A percentile compares a stretch with the other conserved stretches of the same genome.
These are phyloP conservation scores for Sindora glabra DNA, from an alignment of 306 rosid species.

Conservation along the genomic window DNA sequence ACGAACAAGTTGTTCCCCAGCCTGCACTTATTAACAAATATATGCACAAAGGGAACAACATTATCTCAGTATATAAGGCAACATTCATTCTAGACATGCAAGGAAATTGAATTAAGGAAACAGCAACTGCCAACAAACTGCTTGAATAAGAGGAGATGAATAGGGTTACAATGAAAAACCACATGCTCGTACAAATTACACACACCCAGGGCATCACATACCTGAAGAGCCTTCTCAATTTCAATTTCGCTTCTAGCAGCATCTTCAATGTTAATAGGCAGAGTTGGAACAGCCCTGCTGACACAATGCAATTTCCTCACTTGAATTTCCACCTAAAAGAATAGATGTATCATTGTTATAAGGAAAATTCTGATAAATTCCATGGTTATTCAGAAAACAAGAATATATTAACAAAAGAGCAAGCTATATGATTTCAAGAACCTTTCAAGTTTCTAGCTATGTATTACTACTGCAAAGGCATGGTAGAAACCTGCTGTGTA, in stretches of 20 bases:
- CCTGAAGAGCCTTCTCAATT: slow-evolving; percentile 67
- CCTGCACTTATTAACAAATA: slow-evolving; percentile 38
- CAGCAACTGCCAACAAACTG: not conserved
- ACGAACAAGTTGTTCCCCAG: slow-evolving; percentile 72
- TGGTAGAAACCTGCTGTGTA: slow-evolving; percentile 55
- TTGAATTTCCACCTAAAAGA: slow-evolving; percentile 74
- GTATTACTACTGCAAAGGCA: not conserved
- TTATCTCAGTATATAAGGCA: not conserved
- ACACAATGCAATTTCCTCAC: slow-evolving; percentile 67
- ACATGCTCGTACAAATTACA: not conserved
- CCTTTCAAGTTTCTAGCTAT: too few relatives aligned
- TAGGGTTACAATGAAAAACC: not conserved
- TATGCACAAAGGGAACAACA: not conserved
- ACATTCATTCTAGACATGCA: not conserved
- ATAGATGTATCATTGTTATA: not conserved
- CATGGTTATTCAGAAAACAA: too few relatives aligned
- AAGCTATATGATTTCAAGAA: too few relatives aligned
- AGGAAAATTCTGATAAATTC: too few relatives aligned
- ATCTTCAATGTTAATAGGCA: slow-evolving; percentile 78
- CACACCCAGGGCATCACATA: slow-evolving; percentile 7
- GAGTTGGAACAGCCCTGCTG: slow-evolving; percentile 54
- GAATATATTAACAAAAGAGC: too few relatives aligned
- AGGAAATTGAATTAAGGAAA: not conserved
- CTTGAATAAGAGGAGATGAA: not conserved
- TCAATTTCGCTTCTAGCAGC: slow-evolving; percentile 84